These are phyloP conservation scores for Russula sp. DNA, from an alignment of 768 basidiomycete species.

Conservation along the genomic window DNA sequence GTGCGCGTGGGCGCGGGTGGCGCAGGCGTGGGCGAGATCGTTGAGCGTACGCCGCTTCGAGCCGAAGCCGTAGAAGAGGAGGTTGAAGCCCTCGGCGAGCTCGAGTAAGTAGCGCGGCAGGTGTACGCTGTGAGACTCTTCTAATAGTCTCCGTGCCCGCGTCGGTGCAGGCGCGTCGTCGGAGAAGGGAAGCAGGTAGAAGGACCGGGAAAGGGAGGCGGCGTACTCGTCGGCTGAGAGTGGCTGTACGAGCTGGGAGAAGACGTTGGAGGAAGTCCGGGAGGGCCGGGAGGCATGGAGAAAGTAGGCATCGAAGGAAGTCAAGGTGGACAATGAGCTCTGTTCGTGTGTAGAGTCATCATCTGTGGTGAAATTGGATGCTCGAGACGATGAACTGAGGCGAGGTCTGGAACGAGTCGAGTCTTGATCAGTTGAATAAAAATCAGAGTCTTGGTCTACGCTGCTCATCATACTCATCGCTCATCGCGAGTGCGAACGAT, in stretches of 20 bases:
- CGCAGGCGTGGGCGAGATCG: conserved; percentile 49
- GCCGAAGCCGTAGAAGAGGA: conserved; percentile 84
- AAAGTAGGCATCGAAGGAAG: conserved; percentile 86
- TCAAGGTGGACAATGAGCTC: conserved; percentile 59
- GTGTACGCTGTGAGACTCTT: conserved; percentile 30
- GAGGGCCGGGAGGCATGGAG: conserved; percentile 50
- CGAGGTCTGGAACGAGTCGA: conserved; percentile 12
- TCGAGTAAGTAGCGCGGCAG: conserved; percentile 63
- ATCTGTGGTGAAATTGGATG: conserved; percentile 26
- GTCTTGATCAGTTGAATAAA: conserved; percentile 9
- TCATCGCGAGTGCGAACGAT: not conserved
- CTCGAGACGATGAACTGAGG: conserved; percentile 10
- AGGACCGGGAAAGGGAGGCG: conserved; percentile 27
- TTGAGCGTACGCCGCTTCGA: conserved; percentile 78
- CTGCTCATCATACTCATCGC: not conserved
- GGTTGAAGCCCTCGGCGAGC: conserved; percentile 76
- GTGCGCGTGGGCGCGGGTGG: conserved; percentile 53
- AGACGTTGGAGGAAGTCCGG: conserved; percentile 72
- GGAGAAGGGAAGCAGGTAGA: conserved; percentile 26
- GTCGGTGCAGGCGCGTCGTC: conserved; percentile 15
- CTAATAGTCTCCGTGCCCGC: conserved; percentile 28
- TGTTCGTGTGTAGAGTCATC: conserved; percentile 22
- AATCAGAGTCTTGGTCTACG: conserved; percentile 5
- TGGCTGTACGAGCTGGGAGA: conserved; percentile 67
- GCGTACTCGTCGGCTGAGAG: conserved; percentile 58